A percentile compares a stretch with the other conserved stretches of the same genome.
These are phyloP conservation scores for Cryptococcus jaspeensis DNA, from an alignment of 1,284 basidiomycete species.

Conservation along the genomic window DNA sequence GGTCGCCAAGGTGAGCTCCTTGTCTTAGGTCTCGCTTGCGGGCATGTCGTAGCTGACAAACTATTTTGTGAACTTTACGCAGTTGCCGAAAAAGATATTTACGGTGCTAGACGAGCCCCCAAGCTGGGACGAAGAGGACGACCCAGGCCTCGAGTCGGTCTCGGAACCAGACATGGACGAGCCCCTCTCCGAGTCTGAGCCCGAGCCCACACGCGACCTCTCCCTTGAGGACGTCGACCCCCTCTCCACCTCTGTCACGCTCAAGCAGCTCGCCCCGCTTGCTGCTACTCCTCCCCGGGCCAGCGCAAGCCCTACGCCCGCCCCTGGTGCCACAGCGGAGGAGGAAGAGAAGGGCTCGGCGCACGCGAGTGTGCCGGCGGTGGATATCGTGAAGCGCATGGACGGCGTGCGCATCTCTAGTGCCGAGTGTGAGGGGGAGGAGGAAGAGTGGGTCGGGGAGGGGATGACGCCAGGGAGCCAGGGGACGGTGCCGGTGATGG, in stretches of 20 bases:
- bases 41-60: neutral
- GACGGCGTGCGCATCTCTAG: neutral
- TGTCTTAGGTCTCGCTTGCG: neutral
- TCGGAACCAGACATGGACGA: conserved; percentile 60
- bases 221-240: too few relatives aligned
- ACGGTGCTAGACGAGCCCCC: conserved; percentile 81
- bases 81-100: conserved; percentile 74
- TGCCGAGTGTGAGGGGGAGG: conserved; percentile 3
- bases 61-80: conserved; percentile 8
- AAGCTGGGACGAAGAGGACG: conserved; percentile 70
- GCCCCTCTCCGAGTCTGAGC: neutral
- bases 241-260: too few relatives aligned
- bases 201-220: too few relatives aligned
- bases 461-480: conserved; percentile 10
- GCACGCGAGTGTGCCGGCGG: conserved; percentile 13
- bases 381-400: conserved; percentile 8
- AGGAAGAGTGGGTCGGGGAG: conserved; percentile 7
- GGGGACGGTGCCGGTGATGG: conserved; percentile 25
- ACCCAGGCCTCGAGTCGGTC: conserved; percentile 74
- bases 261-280: too few relatives aligned
- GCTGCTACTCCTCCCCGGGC: too few relatives aligned
- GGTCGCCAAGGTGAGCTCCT: conserved; percentile 61
- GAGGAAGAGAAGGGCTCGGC: conserved; percentile 6
- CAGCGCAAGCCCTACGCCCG: too few relatives aligned
- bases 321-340: neutral